phyloP scores from a whole-genome alignment of 495 filamentous ascomycete species.

The Xylaria longipes region DNA sequence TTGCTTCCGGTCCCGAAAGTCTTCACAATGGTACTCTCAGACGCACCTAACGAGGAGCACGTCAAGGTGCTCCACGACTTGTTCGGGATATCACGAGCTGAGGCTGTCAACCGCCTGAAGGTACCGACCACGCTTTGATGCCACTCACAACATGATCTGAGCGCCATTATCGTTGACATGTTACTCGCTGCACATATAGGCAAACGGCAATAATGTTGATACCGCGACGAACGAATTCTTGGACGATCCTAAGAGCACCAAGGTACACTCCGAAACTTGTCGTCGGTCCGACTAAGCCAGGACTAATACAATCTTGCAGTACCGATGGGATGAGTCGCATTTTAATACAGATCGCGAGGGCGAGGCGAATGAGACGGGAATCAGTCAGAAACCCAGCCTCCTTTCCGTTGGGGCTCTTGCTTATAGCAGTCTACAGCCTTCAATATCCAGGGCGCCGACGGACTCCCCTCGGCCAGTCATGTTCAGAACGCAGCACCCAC shows the following conservation, averaged over 20 bases:
- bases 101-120: constrained; percentile 48
- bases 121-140: constrained; percentile 32
- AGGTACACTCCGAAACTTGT: constrained; percentile 39
- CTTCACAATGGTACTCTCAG: constrained; percentile 39
- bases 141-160: not conserved
- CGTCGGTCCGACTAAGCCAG: not conserved
- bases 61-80: constrained; percentile 40
- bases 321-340: constrained; percentile 55
- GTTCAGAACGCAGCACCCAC: constrained; percentile 61
- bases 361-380: constrained; percentile 35
- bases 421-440: constrained; percentile 53
- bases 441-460: constrained; percentile 62
- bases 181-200: constrained; percentile 32
- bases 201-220: constrained; percentile 52
- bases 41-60: constrained; percentile 39
- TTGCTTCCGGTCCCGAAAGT: not conserved
- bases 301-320: constrained; percentile 42
- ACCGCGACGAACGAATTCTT: constrained; percentile 54
- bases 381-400: constrained; percentile 35
- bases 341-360: constrained; percentile 56
- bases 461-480: constrained; percentile 43
- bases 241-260: constrained; percentile 43
- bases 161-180: constrained; percentile 5
- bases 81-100: constrained; percentile 37
- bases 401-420: not conserved